Evolutionary conservation across 1,139 yeast species (phyloP).

Genomic region (Taphrina sp.): DNA sequence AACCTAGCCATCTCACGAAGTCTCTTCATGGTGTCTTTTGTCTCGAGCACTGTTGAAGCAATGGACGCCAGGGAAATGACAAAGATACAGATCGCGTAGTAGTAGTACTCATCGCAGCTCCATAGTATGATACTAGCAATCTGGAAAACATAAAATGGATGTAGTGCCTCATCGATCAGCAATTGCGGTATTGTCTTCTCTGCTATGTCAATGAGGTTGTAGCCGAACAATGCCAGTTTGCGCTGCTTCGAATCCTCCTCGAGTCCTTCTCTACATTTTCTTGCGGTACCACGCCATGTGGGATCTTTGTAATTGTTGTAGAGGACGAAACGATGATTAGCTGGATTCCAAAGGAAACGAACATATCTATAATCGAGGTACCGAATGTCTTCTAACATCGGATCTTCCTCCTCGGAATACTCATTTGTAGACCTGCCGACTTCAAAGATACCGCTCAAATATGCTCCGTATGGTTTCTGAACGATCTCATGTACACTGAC

Average conservation of each 20-base stretch:
- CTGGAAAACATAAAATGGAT: constrained; percentile 93
- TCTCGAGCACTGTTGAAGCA: constrained; percentile 75
- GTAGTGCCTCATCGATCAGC: constrained; percentile 77
- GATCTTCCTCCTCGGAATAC: constrained; percentile 45
- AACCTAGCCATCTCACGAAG: constrained; percentile 71
- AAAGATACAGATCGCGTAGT: constrained; percentile 90
- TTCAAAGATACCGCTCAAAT: constrained; percentile 64
- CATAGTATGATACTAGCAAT: constrained; percentile 85
- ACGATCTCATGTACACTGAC: constrained; percentile 59
- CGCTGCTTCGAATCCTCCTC: constrained; percentile 67
- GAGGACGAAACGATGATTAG: constrained; percentile 79
- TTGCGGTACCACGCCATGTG: constrained; percentile 59
- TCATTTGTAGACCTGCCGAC: constrained; percentile 41
- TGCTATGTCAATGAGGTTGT: constrained; percentile 69
- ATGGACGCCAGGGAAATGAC: constrained; percentile 79
- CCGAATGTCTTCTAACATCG: constrained; percentile 66
- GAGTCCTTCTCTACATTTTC: constrained; percentile 65
- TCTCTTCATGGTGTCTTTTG: constrained; percentile 69
- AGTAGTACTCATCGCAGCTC: constrained; percentile 88
- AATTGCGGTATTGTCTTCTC: constrained; percentile 67
- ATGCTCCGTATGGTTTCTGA: constrained; percentile 63
- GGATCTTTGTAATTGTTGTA: constrained; percentile 84
- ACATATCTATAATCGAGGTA: constrained; percentile 79
- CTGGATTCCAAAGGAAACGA: constrained; percentile 76
- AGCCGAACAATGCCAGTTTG: constrained; percentile 71